Evolutionary conservation across 2,329 filamentous ascomycete genomes (phyloP).

Genomic region (Fusarium sacchari): DNA sequence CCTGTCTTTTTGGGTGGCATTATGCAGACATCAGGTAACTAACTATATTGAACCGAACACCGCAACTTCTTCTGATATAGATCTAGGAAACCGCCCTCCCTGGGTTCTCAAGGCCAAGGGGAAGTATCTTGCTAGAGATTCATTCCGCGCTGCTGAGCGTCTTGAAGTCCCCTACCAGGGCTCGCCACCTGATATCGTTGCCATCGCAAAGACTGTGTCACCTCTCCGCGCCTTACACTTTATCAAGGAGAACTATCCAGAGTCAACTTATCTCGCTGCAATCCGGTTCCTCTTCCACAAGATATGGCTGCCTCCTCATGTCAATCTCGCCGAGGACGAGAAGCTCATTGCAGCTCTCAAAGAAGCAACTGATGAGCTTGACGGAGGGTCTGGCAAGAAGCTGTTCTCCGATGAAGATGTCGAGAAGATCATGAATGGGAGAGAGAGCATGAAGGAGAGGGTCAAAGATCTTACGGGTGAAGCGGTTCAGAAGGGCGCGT

Average conservation of each 20-base stretch:
- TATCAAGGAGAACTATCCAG: conserved; percentile 68
- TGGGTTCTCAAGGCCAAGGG: conserved; percentile 77
- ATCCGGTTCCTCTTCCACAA: conserved; percentile 66
- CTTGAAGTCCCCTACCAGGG: conserved; percentile 51
- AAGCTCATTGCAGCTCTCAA: conserved; percentile 56
- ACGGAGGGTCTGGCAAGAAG: conserved; percentile 31
- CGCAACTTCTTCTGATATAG: conserved; percentile 1
- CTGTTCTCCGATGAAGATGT: conserved; percentile 65
- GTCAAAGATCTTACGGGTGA: conserved; percentile 68
- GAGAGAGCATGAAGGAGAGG: conserved; percentile 55
- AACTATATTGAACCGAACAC: conserved; percentile 1
- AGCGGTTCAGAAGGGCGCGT: conserved; percentile 73
- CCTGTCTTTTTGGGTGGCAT: conserved; percentile 78
- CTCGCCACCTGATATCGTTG: conserved; percentile 57
- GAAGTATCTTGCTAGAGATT: conserved; percentile 60
- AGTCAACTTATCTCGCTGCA: conserved; percentile 60
- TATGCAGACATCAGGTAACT: conserved; percentile 67
- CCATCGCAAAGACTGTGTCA: conserved; percentile 56
- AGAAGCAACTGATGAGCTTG: conserved; percentile 44
- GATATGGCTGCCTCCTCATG: conserved; percentile 70
- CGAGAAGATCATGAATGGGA: conserved; percentile 63
- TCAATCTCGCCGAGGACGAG: conserved; percentile 68
- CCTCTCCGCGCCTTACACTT: conserved; percentile 74
- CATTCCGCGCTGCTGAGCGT: conserved; percentile 51
- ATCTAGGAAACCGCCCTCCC: conserved; percentile 77